Conservation (phyloP, 306 rosid genomes). For the Cucumis hystrix region DNA sequence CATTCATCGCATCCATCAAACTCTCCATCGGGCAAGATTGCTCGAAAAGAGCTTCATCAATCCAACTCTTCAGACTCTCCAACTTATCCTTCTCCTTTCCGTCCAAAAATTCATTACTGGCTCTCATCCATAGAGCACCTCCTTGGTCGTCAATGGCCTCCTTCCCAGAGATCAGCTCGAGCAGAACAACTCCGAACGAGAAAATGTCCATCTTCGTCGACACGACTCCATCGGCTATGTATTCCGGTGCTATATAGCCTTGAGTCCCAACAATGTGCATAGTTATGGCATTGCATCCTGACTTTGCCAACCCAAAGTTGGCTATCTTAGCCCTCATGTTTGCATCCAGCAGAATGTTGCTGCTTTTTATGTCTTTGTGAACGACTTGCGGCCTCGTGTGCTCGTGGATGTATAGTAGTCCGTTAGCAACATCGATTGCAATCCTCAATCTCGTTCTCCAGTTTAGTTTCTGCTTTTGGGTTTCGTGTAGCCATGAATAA, state of each 20-base stretch:
- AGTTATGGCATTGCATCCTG: conserved; percentile 83
- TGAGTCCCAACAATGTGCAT: conserved; percentile 97
- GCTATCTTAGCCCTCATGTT: conserved; percentile 91
- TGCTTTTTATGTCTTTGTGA: conserved; percentile 87
- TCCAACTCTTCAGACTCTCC: conserved; percentile 39
- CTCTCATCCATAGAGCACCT: conserved; percentile 34
- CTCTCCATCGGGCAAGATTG: conserved; percentile 55
- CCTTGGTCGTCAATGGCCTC: conserved; percentile 56
- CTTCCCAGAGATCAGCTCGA: conserved; percentile 65
- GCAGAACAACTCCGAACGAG: conserved; percentile 73
- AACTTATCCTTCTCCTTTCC: conserved; percentile 41
- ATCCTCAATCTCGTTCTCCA: conserved; percentile 64
- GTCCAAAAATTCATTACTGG: conserved; percentile 22
- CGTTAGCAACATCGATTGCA: conserved; percentile 81
- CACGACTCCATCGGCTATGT: conserved; percentile 66
- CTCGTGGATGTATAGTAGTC: conserved; percentile 83
- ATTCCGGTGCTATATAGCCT: conserved; percentile 91
- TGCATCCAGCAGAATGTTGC: conserved; percentile 75
- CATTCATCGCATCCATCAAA: conserved; percentile 30
- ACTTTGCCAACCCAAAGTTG: conserved; percentile 78
- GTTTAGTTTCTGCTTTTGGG: conserved; percentile 20
- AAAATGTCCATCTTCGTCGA: conserved; percentile 88
- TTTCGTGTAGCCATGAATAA: conserved; percentile 54
- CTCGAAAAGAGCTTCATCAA: conserved; percentile 30
- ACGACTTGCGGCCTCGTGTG: conserved; percentile 91